Conservation (phyloP, 805 yeast species). For the Blastobotrys terrestris region DNA sequence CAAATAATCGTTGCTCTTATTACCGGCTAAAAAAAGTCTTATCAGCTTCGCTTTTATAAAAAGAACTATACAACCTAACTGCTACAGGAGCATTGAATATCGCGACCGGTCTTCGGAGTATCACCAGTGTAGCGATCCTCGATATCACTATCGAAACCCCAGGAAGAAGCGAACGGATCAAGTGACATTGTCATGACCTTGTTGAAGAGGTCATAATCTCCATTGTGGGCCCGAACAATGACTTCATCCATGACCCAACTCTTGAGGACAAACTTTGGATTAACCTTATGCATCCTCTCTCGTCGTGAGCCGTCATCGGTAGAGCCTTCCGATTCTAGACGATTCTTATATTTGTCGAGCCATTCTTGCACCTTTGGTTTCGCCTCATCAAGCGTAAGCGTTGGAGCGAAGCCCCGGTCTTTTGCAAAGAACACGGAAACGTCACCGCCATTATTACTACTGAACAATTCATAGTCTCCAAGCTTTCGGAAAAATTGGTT, state of each 20-base stretch:
- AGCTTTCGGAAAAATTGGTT: slow-evolving; percentile 68
- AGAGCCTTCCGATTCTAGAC: slow-evolving; percentile 36
- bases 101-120: slow-evolving; percentile 46
- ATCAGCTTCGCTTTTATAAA: not conserved
- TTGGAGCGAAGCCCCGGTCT: slow-evolving; percentile 30
- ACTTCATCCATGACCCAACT: slow-evolving; percentile 86
- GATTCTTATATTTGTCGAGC: slow-evolving; percentile 43
- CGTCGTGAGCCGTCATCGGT: slow-evolving; percentile 37
- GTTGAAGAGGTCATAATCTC: slow-evolving; percentile 47
- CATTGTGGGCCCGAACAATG: slow-evolving; percentile 47
- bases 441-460: slow-evolving; percentile 20
- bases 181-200: slow-evolving; percentile 67
- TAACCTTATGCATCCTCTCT: slow-evolving; percentile 40
- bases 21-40: no score
- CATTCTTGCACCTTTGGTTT: slow-evolving; percentile 46
- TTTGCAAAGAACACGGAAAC: slow-evolving; percentile 29
- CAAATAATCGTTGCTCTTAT: no score
- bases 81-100: slow-evolving; percentile 70
- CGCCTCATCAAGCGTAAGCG: slow-evolving; percentile 29
- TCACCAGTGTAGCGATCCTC: slow-evolving; percentile 50
- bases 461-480: slow-evolving; percentile 39
- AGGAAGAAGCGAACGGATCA: slow-evolving; percentile 60
- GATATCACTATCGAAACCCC: slow-evolving; percentile 63
- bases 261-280: slow-evolving; percentile 79
- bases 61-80: slow-evolving; percentile 10